Evolutionary conservation across 2,329 filamentous ascomycete genomes (phyloP).

Genomic region (Sarocladiaceae sp.): DNA sequence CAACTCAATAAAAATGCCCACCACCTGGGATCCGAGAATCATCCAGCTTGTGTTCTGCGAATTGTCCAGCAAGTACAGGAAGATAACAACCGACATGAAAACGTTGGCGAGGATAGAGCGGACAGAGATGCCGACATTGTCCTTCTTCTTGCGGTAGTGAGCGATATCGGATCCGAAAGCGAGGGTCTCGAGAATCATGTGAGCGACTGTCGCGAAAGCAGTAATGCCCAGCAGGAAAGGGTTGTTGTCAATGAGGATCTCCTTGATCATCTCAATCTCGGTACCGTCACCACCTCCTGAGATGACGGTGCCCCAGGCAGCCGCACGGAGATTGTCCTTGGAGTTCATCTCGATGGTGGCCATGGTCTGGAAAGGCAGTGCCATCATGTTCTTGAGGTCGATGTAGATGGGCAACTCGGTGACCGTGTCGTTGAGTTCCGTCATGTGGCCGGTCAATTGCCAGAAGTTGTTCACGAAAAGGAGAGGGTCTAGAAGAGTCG

Average conservation of each 20-base stretch:
- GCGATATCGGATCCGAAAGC: conserved; percentile 97
- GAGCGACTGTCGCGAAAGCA: conserved; percentile 74
- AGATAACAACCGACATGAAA: conserved; percentile 94
- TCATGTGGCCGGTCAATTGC: conserved; percentile 92
- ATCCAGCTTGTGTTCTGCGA: conserved; percentile 98
- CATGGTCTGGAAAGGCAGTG: conserved; percentile 88
- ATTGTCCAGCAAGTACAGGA: conserved; percentile 95
- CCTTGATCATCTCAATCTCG: conserved; percentile 96
- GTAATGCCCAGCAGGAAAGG: conserved; percentile 84
- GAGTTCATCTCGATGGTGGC: conserved; percentile 80
- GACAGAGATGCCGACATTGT: conserved; percentile 93
- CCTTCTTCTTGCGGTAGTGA: conserved; percentile 99
- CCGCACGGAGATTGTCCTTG: conserved; percentile 73
- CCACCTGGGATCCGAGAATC: conserved; percentile 89
- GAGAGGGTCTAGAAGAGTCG: conserved; percentile 54
- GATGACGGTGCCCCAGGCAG: conserved; percentile 64
- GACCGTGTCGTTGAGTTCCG: conserved; percentile 82
- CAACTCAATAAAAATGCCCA: conserved; percentile 62
- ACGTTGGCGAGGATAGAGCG: conserved; percentile 95
- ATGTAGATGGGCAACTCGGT: conserved; percentile 75
- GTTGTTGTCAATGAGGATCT: conserved; percentile 90
- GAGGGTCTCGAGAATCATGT: conserved; percentile 92
- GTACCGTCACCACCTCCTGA: conserved; percentile 80
- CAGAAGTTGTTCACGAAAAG: conserved; percentile 95
- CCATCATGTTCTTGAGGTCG: conserved; percentile 70